Evolutionary conservation across 805 yeast species (phyloP).

Genomic region (Metschnikowia peoriensis): DNA sequence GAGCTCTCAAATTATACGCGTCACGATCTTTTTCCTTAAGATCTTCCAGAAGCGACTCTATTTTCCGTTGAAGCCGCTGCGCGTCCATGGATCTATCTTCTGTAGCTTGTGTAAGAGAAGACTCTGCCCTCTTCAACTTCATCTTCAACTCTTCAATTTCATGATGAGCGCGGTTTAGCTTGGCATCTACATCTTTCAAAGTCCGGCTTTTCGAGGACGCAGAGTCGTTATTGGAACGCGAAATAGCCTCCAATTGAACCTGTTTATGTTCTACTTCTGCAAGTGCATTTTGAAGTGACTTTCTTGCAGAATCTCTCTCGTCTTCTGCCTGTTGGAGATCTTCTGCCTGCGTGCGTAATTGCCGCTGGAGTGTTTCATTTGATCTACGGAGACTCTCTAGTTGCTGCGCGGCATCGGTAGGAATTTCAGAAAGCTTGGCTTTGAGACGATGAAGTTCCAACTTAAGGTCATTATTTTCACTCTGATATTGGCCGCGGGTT

Average conservation of each 20-base stretch:
- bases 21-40: conserved; percentile 25
- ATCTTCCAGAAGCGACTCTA: conserved; percentile 19
- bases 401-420: conserved; percentile 10
- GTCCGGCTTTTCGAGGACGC: conserved; percentile 11
- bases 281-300: conserved; percentile 1
- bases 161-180: conserved; percentile 7
- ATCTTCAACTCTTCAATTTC: conserved; percentile 11
- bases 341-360: not conserved
- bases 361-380: not conserved
- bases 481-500: conserved; percentile 2
- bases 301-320: conserved; percentile 2
- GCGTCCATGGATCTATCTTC: conserved; percentile 13
- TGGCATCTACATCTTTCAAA: conserved; percentile 5
- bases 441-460: conserved; percentile 13
- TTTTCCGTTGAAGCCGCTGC: conserved; percentile 15
- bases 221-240: conserved; percentile 6
- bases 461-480: conserved; percentile 15
- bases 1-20: conserved; percentile 22
- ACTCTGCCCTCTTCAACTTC: conserved; percentile 9
- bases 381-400: conserved; percentile 2
- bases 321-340: conserved; percentile 10
- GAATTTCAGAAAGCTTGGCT: conserved; percentile 6
- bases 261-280: not conserved
- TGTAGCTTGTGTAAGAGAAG: conserved; percentile 1
- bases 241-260: conserved; percentile 4